Base-by-base conservation (phyloP, 148 eudicot genomes). In the Vaccinium corymbosum region DNA sequence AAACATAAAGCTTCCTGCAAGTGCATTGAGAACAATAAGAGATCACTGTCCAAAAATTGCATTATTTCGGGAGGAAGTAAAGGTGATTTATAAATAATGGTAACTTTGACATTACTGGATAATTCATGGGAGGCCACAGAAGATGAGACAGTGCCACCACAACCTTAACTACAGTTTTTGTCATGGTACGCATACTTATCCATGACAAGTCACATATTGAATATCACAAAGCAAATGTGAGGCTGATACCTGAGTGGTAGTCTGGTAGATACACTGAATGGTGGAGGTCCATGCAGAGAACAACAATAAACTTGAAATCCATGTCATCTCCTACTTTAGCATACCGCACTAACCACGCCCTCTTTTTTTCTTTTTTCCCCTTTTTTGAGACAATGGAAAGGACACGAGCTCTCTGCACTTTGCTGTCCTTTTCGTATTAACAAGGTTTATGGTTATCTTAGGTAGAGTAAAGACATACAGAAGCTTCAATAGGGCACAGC, bases 1-100 rank as follows among this genome's bases (percentile, higher is more conserved):
- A 16, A 66, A 70, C 25, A 64, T 15, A 48, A 49, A 81, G 42
- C 57, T 81, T 81, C 75, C 83, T 81, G 56, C 83, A 64, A 46
- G 42, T 48, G 76, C 46, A 49, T 49, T 62, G 56, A 46, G 35
- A 81, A 64, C 35, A 38, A 81, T 42, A 81, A 22, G 38, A 81
- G 20, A 64, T 16, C 50, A 79, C 14, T 79, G 16, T 17, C 57
- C 15, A 10, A 35, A 27, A 79, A 55, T 2, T 27, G 17, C 46
- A 32, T 27, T 27, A 29, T 14, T 55, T 6, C 5, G 49, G 19
- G 22, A 55, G 49, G 25, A 56, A 29, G 81, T 79, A 48, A 55
- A 29, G 16, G 17, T 76, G 55, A 48, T 76, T 49, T 16, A 50
- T 57, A 0, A 57, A 17, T 57, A 57, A 17, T 57, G 7, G 62